Conservation (phyloP, 2,329 filamentous ascomycete species). For the Dothistroma pini region DNA sequence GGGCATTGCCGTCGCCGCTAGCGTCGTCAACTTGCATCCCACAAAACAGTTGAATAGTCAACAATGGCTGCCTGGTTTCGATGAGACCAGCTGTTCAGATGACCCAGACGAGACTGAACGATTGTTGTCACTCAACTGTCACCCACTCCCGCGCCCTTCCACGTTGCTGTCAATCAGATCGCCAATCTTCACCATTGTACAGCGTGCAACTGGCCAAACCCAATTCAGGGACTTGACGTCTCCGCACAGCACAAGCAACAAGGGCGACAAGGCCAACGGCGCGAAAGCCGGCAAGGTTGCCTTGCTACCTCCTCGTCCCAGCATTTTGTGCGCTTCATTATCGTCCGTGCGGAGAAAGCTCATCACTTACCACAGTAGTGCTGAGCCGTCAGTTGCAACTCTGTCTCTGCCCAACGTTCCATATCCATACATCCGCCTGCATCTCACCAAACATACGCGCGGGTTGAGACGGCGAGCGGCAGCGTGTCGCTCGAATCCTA, state of each 20-base stretch:
- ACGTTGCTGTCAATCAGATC: background rate
- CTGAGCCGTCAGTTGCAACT: background rate
- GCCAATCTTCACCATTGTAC: background rate
- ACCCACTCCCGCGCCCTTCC: background rate
- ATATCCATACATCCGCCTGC: background rate
- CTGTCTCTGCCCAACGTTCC: slow-evolving; percentile 4
- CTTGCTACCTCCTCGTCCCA: too few relatives aligned
- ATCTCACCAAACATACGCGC: slow-evolving; percentile 7
- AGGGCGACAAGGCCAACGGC: background rate
- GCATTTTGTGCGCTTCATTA: background rate
- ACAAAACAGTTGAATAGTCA: background rate
- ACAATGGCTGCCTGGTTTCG: background rate
- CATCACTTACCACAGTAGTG: background rate
- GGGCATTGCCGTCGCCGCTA: background rate
- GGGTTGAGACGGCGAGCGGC: slow-evolving; percentile 3
- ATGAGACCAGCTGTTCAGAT: background rate
- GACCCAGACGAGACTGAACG: background rate
- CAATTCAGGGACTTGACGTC: slow-evolving; percentile 3
- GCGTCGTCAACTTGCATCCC: slow-evolving; percentile 4
- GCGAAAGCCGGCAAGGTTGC: background rate
- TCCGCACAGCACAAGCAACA: slow-evolving; percentile 1
- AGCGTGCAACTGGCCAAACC: background rate
- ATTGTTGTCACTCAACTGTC: background rate
- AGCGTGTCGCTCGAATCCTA: slow-evolving; percentile 2
- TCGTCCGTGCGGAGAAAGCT: background rate